Conservation (phyloP, 2,329 filamentous ascomycete genomes). For the Metarhizium anisopliae region DNA sequence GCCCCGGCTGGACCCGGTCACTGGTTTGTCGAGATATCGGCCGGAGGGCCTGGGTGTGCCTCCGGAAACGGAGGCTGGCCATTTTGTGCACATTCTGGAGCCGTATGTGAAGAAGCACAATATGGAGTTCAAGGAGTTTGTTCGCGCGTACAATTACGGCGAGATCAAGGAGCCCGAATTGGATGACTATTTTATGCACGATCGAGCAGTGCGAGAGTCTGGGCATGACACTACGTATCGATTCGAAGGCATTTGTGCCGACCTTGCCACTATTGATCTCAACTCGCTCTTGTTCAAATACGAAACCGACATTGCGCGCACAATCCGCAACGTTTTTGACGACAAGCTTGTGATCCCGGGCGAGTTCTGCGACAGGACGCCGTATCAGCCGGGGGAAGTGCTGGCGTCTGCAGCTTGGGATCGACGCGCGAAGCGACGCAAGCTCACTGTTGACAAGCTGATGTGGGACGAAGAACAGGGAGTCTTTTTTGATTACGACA, state of each 20-base stretch:
- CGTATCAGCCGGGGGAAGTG: slow-evolving; percentile 55
- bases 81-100: slow-evolving; percentile 75
- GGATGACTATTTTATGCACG: slow-evolving; percentile 92
- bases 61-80: slow-evolving; percentile 80
- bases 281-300: slow-evolving; percentile 97
- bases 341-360: slow-evolving; percentile 74
- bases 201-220: slow-evolving; percentile 90
- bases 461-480: slow-evolving; percentile 87
- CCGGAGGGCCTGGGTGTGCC: slow-evolving; percentile 79
- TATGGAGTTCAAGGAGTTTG: slow-evolving; percentile 77
- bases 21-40: slow-evolving; percentile 76
- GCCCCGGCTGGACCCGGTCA: slow-evolving; percentile 68
- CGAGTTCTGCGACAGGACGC: slow-evolving; percentile 66
- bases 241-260: slow-evolving; percentile 76
- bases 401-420: slow-evolving; percentile 88
- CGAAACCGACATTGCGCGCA: slow-evolving; percentile 83
- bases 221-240: slow-evolving; percentile 96
- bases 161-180: slow-evolving; percentile 74
- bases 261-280: slow-evolving; percentile 87
- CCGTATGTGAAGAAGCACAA: slow-evolving; percentile 79
- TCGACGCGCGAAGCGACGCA: slow-evolving; percentile 74
- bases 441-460: slow-evolving; percentile 81
- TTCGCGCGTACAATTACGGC: slow-evolving; percentile 76
- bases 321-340: slow-evolving; percentile 74
- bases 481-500: slow-evolving; percentile 98